Evolutionary conservation across 2,329 filamentous ascomycete species (phyloP).

Genomic region (Scleromitrula shiraiana): DNA sequence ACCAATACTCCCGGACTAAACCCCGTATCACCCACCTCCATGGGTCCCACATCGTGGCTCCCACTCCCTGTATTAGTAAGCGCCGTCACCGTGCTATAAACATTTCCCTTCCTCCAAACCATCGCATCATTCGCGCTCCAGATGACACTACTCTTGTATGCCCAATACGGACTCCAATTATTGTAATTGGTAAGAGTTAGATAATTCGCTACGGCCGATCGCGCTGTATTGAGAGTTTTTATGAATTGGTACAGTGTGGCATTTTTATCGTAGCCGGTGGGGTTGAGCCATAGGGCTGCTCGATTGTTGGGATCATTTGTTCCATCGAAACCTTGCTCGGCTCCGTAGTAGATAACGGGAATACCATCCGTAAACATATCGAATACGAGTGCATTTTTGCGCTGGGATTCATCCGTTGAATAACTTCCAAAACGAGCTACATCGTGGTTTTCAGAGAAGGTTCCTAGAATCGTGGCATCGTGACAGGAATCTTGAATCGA

Average conservation of each 20-base stretch:
- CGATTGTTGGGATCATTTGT: slow-evolving; percentile 33
- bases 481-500: slow-evolving; percentile 26
- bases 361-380: slow-evolving; percentile 42
- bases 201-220: slow-evolving; percentile 24
- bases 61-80: slow-evolving; percentile 12
- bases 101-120: slow-evolving; percentile 16
- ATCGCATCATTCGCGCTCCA: slow-evolving; percentile 9
- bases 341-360: slow-evolving; percentile 43
- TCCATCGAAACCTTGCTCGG: slow-evolving; percentile 41
- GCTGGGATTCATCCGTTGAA: slow-evolving; percentile 19
- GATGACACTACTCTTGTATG: slow-evolving; percentile 12
- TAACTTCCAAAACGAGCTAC: slow-evolving; percentile 31
- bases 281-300: slow-evolving; percentile 36
- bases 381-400: slow-evolving; percentile 40
- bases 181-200: slow-evolving; percentile 8
- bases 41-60: slow-evolving; percentile 9
- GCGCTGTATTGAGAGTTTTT: slow-evolving; percentile 36
- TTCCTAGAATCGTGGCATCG: slow-evolving; percentile 32
- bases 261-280: slow-evolving; percentile 31
- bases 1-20: slow-evolving; percentile 8
- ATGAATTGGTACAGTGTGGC: slow-evolving; percentile 34
- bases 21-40: slow-evolving; percentile 12
- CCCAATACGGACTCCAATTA: slow-evolving; percentile 15
- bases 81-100: slow-evolving; percentile 8
- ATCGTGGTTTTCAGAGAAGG: slow-evolving; percentile 39